Evolutionary conservation across 2,329 filamentous ascomycete species (phyloP).

Genomic region (Verticillium zaregamsianum): DNA sequence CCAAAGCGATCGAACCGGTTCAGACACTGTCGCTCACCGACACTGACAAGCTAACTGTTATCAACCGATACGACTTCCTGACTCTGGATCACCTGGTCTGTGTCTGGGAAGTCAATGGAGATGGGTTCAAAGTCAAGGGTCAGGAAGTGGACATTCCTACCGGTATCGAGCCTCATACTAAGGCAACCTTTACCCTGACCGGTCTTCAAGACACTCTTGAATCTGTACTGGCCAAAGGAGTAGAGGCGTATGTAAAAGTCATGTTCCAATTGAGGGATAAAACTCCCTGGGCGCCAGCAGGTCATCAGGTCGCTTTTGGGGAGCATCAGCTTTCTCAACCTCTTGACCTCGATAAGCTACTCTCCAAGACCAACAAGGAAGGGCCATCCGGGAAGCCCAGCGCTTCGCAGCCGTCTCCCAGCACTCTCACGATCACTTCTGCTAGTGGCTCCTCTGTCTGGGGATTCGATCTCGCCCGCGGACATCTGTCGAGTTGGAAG

Average conservation of each 20-base stretch:
- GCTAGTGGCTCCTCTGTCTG: constrained; percentile 4
- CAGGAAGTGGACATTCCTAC: not conserved
- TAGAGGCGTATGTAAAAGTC: constrained; percentile 10
- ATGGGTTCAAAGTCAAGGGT: not conserved
- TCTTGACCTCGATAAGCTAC: not conserved
- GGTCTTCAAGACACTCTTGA: not conserved
- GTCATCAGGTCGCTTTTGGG: constrained; percentile 13
- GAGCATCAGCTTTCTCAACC: constrained; percentile 9
- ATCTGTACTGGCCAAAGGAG: not conserved
- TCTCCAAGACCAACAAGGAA: not conserved
- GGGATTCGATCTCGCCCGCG: constrained; percentile 12
- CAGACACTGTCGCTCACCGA: constrained; percentile 40
- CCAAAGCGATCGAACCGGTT: constrained; percentile 56
- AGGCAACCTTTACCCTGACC: not conserved
- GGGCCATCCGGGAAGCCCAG: constrained; percentile 1
- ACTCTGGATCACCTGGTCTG: constrained; percentile 44
- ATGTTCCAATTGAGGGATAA: constrained; percentile 9
- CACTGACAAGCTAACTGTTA: constrained; percentile 31
- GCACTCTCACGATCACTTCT: not conserved
- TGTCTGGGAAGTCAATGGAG: constrained; percentile 29
- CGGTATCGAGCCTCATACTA: not conserved
- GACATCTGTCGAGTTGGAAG: constrained; percentile 12
- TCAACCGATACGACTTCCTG: constrained; percentile 52
- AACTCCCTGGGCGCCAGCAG: constrained; percentile 9
- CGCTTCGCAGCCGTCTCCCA: not conserved